Conservation (phyloP, 257 asterid genomes). For the Misopates orontium region DNA sequence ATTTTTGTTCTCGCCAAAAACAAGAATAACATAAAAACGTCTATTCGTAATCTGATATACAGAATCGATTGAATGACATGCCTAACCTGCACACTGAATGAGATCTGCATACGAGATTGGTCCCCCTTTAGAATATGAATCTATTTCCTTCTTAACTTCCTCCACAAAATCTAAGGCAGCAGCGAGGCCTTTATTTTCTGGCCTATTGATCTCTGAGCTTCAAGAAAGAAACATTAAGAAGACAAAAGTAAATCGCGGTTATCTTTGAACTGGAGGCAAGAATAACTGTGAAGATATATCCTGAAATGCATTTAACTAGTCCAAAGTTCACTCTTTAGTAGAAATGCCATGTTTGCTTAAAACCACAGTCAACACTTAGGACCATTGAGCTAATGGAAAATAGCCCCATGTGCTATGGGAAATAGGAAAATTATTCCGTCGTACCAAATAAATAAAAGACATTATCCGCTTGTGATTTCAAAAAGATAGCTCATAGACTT, state of each 20-base stretch:
- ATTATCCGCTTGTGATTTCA: too few relatives aligned
- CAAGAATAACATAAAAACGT: background rate
- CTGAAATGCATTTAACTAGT: slow-evolving; percentile 12
- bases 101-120: slow-evolving; percentile 92
- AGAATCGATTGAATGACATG: slow-evolving; percentile 15
- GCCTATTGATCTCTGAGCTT: slow-evolving; percentile 98
- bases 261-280: slow-evolving; percentile 14
- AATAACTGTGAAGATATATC: slow-evolving; percentile 1
- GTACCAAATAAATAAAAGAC: too few relatives aligned
- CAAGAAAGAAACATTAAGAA: slow-evolving; percentile 45
- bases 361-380: too few relatives aligned
- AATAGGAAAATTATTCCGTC: too few relatives aligned
- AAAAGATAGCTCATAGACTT: too few relatives aligned
- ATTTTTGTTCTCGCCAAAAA: slow-evolving; percentile 10
- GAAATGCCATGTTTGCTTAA: background rate
- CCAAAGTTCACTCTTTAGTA: background rate
- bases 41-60: background rate
- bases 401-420: too few relatives aligned
- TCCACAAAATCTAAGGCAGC: slow-evolving; percentile 70
- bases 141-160: slow-evolving; percentile 83
- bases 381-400: too few relatives aligned
- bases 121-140: slow-evolving; percentile 76
- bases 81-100: slow-evolving; percentile 73
- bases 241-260: slow-evolving; percentile 27
- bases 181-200: slow-evolving; percentile 82